Evolutionary conservation across 768 basidiomycete genomes (phyloP).

Genomic region (Trametes cingulata): DNA sequence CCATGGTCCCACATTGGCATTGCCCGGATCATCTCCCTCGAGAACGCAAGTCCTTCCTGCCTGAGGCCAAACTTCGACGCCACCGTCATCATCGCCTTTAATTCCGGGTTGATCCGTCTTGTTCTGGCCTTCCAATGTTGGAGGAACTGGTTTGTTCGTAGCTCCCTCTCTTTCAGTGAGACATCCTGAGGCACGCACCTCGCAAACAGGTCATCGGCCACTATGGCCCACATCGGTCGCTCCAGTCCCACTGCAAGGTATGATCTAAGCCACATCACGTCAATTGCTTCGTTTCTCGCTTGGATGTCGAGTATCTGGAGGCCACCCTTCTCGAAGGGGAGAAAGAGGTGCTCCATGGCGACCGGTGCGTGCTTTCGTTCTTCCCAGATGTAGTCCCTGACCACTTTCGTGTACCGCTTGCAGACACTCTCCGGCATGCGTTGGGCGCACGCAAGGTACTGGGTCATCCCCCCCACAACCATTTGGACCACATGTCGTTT

Average conservation of each 20-base stretch:
- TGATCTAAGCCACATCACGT: not conserved
- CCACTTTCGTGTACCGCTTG: not conserved
- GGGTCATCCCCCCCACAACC: slow-evolving; percentile 28
- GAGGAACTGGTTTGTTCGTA: not conserved
- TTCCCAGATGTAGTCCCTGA: slow-evolving; percentile 10
- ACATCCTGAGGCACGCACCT: not conserved
- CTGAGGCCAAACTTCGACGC: not conserved
- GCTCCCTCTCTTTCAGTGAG: not conserved
- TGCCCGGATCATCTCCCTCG: not conserved
- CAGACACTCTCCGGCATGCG: slow-evolving; percentile 22
- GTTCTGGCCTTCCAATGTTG: slow-evolving; percentile 4
- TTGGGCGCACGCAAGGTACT: slow-evolving; percentile 29
- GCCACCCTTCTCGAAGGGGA: not conserved
- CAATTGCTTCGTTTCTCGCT: slow-evolving; percentile 5
- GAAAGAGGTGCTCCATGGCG: not conserved
- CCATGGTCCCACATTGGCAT: too few species aligned
- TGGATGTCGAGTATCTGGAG: slow-evolving; percentile 1
- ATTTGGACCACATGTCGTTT: slow-evolving; percentile 23
- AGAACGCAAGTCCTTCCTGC: not conserved
- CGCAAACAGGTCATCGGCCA: slow-evolving; percentile 14
- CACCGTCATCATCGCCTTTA: not conserved
- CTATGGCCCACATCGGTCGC: not conserved
- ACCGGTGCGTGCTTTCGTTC: not conserved
- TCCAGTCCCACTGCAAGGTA: not conserved
- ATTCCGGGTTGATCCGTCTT: not conserved